These are phyloP conservation scores for Tolypocladium capitatum DNA, from an alignment of 2,329 filamentous ascomycete genomes.

Conservation along the genomic window DNA sequence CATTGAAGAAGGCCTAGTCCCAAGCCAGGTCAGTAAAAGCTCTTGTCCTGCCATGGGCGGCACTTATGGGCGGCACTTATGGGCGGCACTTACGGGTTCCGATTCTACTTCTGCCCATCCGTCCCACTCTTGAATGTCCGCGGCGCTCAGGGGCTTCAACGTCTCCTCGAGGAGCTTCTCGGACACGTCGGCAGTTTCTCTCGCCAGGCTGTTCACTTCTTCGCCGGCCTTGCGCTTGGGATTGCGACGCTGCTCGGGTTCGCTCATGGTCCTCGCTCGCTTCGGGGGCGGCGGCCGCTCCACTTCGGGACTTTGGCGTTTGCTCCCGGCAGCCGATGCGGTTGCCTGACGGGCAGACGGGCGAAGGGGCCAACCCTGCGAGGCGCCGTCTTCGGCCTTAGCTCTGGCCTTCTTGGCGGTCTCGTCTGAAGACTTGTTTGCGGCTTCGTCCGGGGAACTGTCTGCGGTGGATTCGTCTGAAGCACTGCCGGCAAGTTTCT, in stretches of 20 bases:
- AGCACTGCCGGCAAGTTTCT: background rate
- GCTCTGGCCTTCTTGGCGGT: background rate
- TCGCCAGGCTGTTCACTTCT: conserved; percentile 12
- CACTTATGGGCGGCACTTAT: conserved; percentile 17
- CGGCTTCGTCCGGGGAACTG: background rate
- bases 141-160: conserved; percentile 31
- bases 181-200: conserved; percentile 8
- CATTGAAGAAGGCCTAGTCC: conserved; percentile 65
- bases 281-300: background rate
- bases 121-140: conserved; percentile 49
- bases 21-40: background rate
- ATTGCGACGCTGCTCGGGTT: conserved; percentile 18
- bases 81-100: conserved; percentile 53
- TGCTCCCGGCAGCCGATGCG: background rate
- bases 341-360: background rate
- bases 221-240: conserved; percentile 32
- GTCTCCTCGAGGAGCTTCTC: conserved; percentile 32
- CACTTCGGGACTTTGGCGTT: background rate
- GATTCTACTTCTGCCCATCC: conserved; percentile 81
- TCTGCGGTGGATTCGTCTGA: background rate
- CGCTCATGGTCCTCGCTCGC: conserved; percentile 5
- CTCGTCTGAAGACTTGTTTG: background rate
- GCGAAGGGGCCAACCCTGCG: background rate
- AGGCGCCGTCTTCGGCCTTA: background rate
- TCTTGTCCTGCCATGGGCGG: background rate